phyloP scores from a whole-genome alignment of 2,329 filamentous ascomycete species.

The Cercospora nicotianae region DNA sequence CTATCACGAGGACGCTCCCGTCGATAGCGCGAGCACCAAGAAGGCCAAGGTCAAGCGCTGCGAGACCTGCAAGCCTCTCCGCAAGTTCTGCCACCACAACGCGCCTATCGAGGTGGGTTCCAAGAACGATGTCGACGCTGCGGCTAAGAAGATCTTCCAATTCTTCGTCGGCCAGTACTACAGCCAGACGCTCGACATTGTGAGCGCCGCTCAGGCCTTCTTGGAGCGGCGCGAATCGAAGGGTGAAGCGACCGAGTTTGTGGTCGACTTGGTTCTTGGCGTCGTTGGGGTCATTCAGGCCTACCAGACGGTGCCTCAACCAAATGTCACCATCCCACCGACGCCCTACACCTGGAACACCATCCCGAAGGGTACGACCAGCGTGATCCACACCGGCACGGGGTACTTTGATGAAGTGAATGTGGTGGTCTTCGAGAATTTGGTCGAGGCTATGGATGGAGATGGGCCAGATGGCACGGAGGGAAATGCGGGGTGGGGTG shows the following conservation, averaged over 20 bases:
- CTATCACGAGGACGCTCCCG: background rate
- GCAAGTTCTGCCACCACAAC: background rate
- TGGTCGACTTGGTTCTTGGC: background rate
- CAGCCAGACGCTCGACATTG: background rate
- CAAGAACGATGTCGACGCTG: background rate
- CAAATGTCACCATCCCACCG: background rate
- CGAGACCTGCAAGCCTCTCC: background rate
- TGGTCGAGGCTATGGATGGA: background rate
- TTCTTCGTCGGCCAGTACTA: slow-evolving; percentile 2
- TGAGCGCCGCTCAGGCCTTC: background rate
- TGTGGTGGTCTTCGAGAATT: background rate
- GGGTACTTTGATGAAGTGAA: background rate
- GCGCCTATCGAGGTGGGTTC: background rate
- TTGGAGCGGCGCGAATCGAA: background rate
- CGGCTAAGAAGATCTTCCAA: background rate
- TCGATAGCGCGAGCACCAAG: background rate
- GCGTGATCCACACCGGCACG: background rate
- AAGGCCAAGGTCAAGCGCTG: background rate
- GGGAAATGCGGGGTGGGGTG: background rate
- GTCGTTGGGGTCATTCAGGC: background rate
- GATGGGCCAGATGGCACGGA: background rate
- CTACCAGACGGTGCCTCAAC: background rate
- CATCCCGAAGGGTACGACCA: background rate
- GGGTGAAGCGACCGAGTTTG: background rate
- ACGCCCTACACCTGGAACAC: background rate